phyloP scores from a whole-genome alignment of 2,329 filamentous ascomycete genomes.

The Fonsecaea multimorphosa region DNA sequence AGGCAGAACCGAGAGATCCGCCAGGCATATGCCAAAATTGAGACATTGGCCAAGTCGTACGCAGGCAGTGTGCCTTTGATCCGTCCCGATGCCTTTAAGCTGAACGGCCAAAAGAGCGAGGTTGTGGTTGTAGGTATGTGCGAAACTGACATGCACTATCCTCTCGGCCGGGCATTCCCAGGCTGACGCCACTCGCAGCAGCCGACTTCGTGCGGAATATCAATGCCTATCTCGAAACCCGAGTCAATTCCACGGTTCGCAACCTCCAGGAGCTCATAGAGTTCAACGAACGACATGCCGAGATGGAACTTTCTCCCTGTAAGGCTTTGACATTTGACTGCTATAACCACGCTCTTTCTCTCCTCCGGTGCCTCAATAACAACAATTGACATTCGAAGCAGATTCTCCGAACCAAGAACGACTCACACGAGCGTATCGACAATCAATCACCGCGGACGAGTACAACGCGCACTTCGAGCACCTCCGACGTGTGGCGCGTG shows the following conservation, averaged over 20 bases:
- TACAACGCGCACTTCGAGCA: not conserved
- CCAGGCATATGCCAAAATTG: not conserved
- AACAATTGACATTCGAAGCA: not conserved
- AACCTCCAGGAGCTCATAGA: conserved; percentile 14
- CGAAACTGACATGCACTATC: not conserved
- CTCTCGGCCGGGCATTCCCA: not conserved
- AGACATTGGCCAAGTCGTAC: not conserved
- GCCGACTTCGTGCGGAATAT: not conserved
- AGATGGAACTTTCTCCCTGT: conserved; percentile 8
- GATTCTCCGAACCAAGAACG: not conserved
- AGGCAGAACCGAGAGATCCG: conserved; percentile 6
- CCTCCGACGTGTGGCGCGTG: not conserved
- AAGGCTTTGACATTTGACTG: not conserved
- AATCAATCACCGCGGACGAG: not conserved
- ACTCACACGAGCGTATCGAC: not conserved
- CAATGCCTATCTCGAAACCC: not conserved
- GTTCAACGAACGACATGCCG: conserved; percentile 17
- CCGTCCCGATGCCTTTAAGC: not conserved
- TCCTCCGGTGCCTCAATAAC: not conserved
- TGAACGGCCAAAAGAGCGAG: not conserved
- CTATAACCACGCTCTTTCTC: too few species aligned
- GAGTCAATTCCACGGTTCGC: conserved; percentile 8
- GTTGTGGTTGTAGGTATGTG: not conserved
- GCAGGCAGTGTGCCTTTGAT: not conserved
- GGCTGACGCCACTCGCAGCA: not conserved